Percentiles rank a stretch among this genome's conserved stretches.
Conservation (phyloP, 164 flowering plant species). For the Magnolia sinica region DNA sequence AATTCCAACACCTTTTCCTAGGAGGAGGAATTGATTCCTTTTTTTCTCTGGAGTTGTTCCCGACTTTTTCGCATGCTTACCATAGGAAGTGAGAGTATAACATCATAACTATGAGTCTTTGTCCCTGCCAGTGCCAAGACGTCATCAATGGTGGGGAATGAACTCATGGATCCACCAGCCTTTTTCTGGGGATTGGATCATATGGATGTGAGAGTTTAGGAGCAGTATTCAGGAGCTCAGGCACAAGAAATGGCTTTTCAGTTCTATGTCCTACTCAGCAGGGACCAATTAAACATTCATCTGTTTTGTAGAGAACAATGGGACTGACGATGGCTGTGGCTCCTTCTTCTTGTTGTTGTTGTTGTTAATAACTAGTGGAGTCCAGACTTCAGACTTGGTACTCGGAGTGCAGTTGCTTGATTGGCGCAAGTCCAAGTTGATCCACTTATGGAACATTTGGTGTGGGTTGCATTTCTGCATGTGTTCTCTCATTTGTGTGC, state of each 20-base stretch:
- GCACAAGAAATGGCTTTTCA: not conserved
- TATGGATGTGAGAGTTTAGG: not conserved
- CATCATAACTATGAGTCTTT: too few species aligned
- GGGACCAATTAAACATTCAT: not conserved
- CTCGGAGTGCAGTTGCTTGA: not conserved
- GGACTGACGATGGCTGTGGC: not conserved
- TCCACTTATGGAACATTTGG: not conserved
- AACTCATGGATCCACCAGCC: too few species aligned
- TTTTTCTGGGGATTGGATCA: not conserved
- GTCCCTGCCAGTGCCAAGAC: too few species aligned
- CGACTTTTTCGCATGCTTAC: too few species aligned
- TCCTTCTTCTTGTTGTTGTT: not conserved
- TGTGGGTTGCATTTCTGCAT: not conserved
- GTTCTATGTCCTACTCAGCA: not conserved
- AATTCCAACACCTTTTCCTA: too few species aligned
- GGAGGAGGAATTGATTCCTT: too few species aligned
- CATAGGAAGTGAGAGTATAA: too few species aligned
- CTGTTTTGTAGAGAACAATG: not conserved
- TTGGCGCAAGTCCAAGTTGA: not conserved
- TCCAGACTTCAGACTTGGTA: too few species aligned
- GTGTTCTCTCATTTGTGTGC: not conserved
- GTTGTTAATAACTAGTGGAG: too few species aligned
- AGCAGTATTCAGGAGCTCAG: not conserved
- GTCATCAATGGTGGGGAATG: too few species aligned
- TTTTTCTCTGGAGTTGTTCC: too few species aligned